These are phyloP conservation scores for Tephrocybe sp. DNA, from an alignment of 768 basidiomycete genomes.

Conservation along the genomic window DNA sequence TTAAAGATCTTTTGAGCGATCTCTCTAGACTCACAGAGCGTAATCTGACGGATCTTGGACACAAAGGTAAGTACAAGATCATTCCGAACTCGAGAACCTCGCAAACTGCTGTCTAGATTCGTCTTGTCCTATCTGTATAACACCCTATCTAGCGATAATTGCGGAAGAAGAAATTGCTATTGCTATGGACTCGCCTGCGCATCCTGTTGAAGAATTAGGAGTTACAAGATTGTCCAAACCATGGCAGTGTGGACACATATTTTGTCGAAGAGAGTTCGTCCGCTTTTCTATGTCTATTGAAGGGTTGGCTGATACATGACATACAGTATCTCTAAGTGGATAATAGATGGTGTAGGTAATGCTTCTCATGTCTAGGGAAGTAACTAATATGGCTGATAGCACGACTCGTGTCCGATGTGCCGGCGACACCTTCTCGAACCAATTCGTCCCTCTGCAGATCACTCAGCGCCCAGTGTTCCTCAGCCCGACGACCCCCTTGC, in stretches of 20 bases:
- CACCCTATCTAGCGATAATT: constrained; percentile 62
- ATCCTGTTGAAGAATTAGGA: constrained; percentile 67
- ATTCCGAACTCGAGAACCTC: not conserved
- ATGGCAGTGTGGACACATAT: constrained; percentile 67
- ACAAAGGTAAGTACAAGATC: constrained; percentile 36
- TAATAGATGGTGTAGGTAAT: constrained; percentile 51
- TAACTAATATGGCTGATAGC: constrained; percentile 32
- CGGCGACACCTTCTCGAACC: constrained; percentile 44
- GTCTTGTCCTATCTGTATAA: constrained; percentile 75
- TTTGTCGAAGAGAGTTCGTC: constrained; percentile 77
- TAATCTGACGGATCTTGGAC: constrained; percentile 45
- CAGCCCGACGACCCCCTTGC: constrained; percentile 3
- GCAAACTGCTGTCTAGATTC: constrained; percentile 46
- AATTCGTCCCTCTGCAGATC: not conserved
- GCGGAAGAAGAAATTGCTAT: constrained; percentile 73
- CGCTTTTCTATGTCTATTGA: constrained; percentile 65
- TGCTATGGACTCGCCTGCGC: constrained; percentile 80
- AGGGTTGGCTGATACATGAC: constrained; percentile 43
- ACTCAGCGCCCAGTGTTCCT: constrained; percentile 12
- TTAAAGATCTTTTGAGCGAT: constrained; percentile 38
- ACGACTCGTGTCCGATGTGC: constrained; percentile 68
- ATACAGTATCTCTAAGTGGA: constrained; percentile 65
- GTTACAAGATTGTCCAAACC: constrained; percentile 59
- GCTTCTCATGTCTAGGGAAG: not conserved
- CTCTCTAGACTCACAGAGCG: constrained; percentile 54